These are phyloP conservation scores for Albifimbria verrucaria DNA, from an alignment of 2,329 filamentous ascomycete genomes.

Conservation along the genomic window DNA sequence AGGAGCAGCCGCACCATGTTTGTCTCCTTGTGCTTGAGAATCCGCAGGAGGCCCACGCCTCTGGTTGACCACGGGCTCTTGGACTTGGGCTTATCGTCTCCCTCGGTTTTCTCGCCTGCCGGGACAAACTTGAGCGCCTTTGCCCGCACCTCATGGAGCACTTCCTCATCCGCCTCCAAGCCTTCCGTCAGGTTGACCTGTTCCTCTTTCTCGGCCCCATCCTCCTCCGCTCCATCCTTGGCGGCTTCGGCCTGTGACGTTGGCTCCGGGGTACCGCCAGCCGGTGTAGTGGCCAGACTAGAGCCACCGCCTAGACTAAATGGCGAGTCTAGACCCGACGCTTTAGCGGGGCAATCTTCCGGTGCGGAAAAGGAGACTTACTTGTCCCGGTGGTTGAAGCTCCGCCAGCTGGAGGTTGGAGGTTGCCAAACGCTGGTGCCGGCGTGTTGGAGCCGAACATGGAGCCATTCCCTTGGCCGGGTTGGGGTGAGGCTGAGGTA, in stretches of 20 bases:
- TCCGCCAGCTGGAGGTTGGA: constrained; percentile 40
- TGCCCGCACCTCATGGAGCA: constrained; percentile 66
- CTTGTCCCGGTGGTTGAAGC: constrained; percentile 43
- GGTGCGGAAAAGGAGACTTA: constrained; percentile 39
- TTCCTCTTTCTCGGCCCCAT: constrained; percentile 59
- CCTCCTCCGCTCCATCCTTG: constrained; percentile 37
- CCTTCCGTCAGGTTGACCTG: constrained; percentile 68
- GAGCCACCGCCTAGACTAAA: constrained; percentile 57
- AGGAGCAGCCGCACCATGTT: constrained; percentile 66
- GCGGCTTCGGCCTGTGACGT: constrained; percentile 42
- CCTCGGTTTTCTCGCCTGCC: constrained; percentile 43
- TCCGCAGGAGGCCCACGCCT: constrained; percentile 67
- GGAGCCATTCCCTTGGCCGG: constrained; percentile 23
- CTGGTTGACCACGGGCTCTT: constrained; percentile 63
- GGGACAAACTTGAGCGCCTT: constrained; percentile 63
- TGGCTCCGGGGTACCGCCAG: constrained; percentile 57
- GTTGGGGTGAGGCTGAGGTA: constrained; percentile 26
- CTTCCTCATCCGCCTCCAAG: constrained; percentile 69
- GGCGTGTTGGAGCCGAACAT: constrained; percentile 31
- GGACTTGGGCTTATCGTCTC: constrained; percentile 40
- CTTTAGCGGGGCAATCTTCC: constrained; percentile 45
- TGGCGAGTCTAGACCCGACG: constrained; percentile 49
- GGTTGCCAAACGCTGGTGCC: constrained; percentile 32
- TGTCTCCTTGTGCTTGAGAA: constrained; percentile 71
- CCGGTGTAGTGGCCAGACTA: constrained; percentile 58